phyloP scores from a whole-genome alignment of 495 filamentous ascomycete genomes.

The Zalerion maritima region DNA sequence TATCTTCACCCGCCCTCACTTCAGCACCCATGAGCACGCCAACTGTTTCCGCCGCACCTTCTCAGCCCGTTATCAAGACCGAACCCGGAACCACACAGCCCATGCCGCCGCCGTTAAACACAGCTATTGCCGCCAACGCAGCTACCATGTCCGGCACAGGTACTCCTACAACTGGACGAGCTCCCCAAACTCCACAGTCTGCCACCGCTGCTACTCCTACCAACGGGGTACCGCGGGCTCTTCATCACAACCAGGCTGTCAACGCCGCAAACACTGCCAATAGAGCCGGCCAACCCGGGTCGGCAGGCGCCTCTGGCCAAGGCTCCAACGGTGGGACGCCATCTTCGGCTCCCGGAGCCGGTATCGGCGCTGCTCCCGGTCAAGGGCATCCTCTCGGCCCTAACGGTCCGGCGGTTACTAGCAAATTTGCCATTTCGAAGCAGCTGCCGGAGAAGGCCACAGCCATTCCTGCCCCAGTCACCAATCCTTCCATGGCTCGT shows the following conservation, averaged over 20 bases:
- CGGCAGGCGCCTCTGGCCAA: constrained; percentile 22
- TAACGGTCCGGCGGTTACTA: constrained; percentile 29
- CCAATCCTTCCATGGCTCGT: constrained; percentile 46
- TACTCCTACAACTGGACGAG: constrained; percentile 29
- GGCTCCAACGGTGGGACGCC: constrained; percentile 7
- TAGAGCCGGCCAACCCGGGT: constrained; percentile 15
- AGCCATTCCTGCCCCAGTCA: constrained; percentile 53
- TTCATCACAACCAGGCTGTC: constrained; percentile 31
- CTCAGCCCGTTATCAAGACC: constrained; percentile 19
- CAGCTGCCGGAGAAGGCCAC: constrained; percentile 47
- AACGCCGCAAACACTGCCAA: constrained; percentile 27
- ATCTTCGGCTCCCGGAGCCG: constrained; percentile 18
- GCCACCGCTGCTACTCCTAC: constrained; percentile 26
- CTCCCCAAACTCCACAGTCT: constrained; percentile 29
- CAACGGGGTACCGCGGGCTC: constrained; percentile 26
- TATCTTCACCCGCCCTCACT: constrained; percentile 13
- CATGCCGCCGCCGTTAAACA: constrained; percentile 29
- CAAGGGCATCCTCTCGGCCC: constrained; percentile 36
- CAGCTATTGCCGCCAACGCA: constrained; percentile 28
- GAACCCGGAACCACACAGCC: constrained; percentile 27
- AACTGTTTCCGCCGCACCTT: constrained; percentile 20
- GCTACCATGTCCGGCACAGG: constrained; percentile 22
- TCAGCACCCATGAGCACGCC: constrained; percentile 10
- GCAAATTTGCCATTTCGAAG: constrained; percentile 66
- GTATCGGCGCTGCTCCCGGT: constrained; percentile 15